These are phyloP conservation scores for Boletus holoroseus DNA, from an alignment of 1,284 basidiomycete species.

Conservation along the genomic window DNA sequence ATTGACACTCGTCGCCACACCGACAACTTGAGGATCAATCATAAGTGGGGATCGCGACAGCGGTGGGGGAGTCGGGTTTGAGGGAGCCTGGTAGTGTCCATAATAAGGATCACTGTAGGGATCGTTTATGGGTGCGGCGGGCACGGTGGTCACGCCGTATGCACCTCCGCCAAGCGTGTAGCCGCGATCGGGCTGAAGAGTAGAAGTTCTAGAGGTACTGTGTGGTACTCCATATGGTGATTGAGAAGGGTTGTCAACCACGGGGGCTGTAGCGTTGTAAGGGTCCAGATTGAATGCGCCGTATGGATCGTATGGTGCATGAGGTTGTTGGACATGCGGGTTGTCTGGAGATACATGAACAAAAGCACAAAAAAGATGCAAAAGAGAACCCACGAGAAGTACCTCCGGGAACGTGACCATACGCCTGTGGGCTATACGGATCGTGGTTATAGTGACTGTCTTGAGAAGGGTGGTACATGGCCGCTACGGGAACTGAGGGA, in stretches of 20 bases:
- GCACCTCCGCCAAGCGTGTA: slow-evolving; percentile 56
- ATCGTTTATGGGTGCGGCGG: slow-evolving; percentile 23
- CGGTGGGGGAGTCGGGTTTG: slow-evolving; percentile 26
- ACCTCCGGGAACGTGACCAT: slow-evolving; percentile 51
- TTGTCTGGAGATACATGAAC: slow-evolving; percentile 42
- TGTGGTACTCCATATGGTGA: slow-evolving; percentile 32
- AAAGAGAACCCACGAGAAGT: slow-evolving; percentile 48
- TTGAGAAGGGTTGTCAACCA: slow-evolving; percentile 25
- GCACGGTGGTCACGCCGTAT: slow-evolving; percentile 48
- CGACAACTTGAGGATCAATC: slow-evolving; percentile 34
- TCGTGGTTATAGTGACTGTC: slow-evolving; percentile 29
- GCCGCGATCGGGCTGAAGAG: slow-evolving; percentile 40
- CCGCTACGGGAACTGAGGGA: slow-evolving; percentile 22
- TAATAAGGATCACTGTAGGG: slow-evolving; percentile 29
- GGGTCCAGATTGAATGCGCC: slow-evolving; percentile 38
- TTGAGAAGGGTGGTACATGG: slow-evolving; percentile 23
- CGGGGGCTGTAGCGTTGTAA: slow-evolving; percentile 38
- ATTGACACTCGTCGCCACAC: slow-evolving; percentile 30
- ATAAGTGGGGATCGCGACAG: slow-evolving; percentile 24
- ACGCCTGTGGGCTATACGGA: slow-evolving; percentile 38
- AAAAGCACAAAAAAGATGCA: not conserved
- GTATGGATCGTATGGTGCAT: slow-evolving; percentile 49
- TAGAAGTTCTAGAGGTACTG: slow-evolving; percentile 33
- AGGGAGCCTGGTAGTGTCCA: slow-evolving; percentile 20
- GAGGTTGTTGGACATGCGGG: slow-evolving; percentile 46